Evolutionary conservation across 2,329 filamentous ascomycete species (phyloP), one percentile per base, ranked within the genome.

Genomic region (Aspergillus aculeatus): DNA sequence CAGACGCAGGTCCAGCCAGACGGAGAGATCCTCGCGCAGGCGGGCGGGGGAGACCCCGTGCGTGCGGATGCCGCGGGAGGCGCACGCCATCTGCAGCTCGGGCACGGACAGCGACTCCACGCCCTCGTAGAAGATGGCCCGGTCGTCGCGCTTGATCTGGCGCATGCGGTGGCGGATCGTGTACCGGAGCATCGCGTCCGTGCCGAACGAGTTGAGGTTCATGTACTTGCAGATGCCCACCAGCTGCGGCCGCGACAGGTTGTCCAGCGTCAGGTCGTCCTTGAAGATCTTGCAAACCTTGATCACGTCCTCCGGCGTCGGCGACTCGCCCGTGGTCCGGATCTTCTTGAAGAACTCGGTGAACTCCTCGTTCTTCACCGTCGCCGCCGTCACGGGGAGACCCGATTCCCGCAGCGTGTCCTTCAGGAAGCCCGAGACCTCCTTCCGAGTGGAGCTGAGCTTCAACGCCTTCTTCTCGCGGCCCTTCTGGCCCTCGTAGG

Each of bases 241-340:
- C 54, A 99, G 83, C 78, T 99, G 95, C 16, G 95, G 95, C 64
- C 95, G 86, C 19, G 93, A 97, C 66, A 99, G 81, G 79, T 99
- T 99, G 86, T 99, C 95, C 32, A 99, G 84, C 0, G 95, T 99
- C 70, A 99, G 75, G 76, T 99, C 95, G 74, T 99, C 95, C 77
- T 95, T 96, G 86, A 99, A 99, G 65, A 96, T 90, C 83, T 97
- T 96, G 87, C 95, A 98, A 64, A 99, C 94, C 79, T 95, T 96
- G 82, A 99, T 96, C 64, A 99, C 92, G 73, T 99, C 95, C 66
- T 93, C 85, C 56, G 88, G 85, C 4, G 91, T 95, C 1, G 95
- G 95, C 50, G 89, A 84, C 80, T 98, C 94, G 64, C 94, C 95
- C 1, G 94, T 97, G 19, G 91, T 88, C 56, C 95, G 85, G 63